These are phyloP conservation scores for Quercus bicolor DNA, from an alignment of 306 rosid species.

Conservation along the genomic window DNA sequence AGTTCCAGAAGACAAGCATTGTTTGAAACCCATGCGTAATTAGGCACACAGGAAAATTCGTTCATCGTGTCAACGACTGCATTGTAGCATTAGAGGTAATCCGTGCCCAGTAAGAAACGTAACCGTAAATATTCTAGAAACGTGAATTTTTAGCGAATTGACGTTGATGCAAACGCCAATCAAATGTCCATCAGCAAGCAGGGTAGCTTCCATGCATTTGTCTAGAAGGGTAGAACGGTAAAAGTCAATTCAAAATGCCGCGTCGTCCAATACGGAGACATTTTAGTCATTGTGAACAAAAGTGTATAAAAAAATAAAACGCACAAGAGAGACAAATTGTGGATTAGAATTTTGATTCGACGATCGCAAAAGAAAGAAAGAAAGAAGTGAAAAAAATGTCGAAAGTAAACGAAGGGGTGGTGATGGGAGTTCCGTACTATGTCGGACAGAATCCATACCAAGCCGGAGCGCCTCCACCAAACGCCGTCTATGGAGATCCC, in stretches of 20 bases:
- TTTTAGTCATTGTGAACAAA: too few relatives aligned
- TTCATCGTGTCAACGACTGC: too few relatives aligned
- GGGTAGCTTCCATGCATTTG: not conserved
- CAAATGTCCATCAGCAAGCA: not conserved
- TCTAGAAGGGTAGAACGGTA: not conserved
- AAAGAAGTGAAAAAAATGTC: slow-evolving; percentile 23
- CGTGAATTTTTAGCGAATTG: not conserved
- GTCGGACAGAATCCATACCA: slow-evolving; percentile 44
- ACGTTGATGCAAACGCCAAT: not conserved
- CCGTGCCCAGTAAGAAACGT: too few relatives aligned
- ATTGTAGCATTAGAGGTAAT: too few relatives aligned
- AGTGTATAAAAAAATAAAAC: too few relatives aligned
- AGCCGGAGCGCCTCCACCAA: slow-evolving; percentile 56
- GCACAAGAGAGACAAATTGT: not conserved
- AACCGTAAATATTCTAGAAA: not conserved
- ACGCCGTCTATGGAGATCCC: slow-evolving; percentile 69
- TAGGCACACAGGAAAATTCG: too few relatives aligned
- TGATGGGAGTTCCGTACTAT: slow-evolving; percentile 60
- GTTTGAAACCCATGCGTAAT: too few relatives aligned
- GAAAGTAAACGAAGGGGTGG: slow-evolving; percentile 39
- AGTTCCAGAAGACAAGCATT: too few relatives aligned
- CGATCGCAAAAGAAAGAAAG: not conserved
- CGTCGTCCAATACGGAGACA: too few relatives aligned
- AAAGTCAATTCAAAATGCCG: too few relatives aligned
- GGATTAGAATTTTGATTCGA: too few relatives aligned